Conservation (phyloP, 2,329 filamentous ascomycete genomes). For the Neonectria sp. region DNA sequence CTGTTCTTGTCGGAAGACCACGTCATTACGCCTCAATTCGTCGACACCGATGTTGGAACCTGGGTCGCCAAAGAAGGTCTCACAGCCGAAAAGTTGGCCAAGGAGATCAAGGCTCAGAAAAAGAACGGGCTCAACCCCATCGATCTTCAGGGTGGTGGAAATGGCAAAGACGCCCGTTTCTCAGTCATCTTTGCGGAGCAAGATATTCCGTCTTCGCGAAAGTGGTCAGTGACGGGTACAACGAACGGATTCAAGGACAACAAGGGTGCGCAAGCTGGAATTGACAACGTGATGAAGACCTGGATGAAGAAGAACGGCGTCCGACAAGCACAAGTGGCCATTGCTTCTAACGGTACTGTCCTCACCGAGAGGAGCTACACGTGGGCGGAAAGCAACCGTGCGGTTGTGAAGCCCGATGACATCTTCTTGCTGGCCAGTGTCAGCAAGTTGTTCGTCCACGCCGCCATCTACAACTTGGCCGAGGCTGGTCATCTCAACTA, state of each 20-base stretch:
- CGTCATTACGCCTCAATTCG: constrained; percentile 34
- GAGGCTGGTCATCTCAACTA: constrained; percentile 1
- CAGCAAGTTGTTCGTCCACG: constrained; percentile 37
- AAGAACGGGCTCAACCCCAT: constrained; percentile 11
- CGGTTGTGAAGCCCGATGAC: constrained; percentile 29
- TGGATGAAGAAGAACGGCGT: constrained; percentile 38
- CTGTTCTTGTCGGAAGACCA: constrained; percentile 37
- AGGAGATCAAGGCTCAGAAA: constrained; percentile 9
- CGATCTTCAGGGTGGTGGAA: constrained; percentile 35
- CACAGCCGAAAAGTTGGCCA: constrained; percentile 9
- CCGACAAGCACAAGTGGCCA: constrained; percentile 36
- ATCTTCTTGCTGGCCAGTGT: constrained; percentile 35
- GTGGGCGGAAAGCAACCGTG: constrained; percentile 36
- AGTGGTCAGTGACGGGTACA: constrained; percentile 24
- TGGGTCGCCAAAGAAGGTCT: constrained; percentile 28
- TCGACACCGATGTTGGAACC: constrained; percentile 29
- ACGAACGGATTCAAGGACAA: constrained; percentile 12
- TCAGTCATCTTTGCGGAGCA: constrained; percentile 35
- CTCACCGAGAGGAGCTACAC: constrained; percentile 35
- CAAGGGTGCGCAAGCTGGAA: neutral
- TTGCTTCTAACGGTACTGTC: constrained; percentile 15
- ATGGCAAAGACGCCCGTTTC: constrained; percentile 17
- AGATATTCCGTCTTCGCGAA: constrained; percentile 7
- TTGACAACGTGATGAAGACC: constrained; percentile 22
- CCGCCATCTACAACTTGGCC: constrained; percentile 27